Evolutionary conservation across 139 green algal species (phyloP), one percentile per base, ranked within the genome.

Genomic region (Pleodorina starrii): DNA sequence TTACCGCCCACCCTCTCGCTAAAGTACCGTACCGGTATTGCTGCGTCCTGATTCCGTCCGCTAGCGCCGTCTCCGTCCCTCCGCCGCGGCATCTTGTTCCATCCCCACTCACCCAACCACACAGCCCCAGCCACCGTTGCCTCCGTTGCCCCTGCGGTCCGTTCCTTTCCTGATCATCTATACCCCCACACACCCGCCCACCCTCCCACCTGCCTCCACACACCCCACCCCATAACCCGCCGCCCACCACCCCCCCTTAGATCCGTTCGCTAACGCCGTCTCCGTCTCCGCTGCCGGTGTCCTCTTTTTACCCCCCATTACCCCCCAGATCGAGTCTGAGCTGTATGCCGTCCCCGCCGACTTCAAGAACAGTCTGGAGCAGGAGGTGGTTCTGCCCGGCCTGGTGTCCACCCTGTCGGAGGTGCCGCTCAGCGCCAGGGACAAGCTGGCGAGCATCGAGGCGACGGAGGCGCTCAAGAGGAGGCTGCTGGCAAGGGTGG

Each of bases 381-480:
- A 88, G 82, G 82, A 88, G 82, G 44, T 88, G 66, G 66, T 88
- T 43, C 82, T 88, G 66, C 82, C 82, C 0, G 82, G 82, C 0
- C 44, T 88, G 82, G 82, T 79, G 43, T 54, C 32, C 66, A 88
- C 82, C 43, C 82, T 88, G 82, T 36, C 44, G n/a, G 82, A 88
- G 66, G 82, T 88, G 35, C 66, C 82, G n/a, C 60, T 88, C n/a
- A 25, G n/a, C 1, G 82, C 82, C 21, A 19, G 36, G 3, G 82
- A 88, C 66, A 88, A 88, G 82, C 82, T 88, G 35, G 46, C 46
- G 4, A 71, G 32, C 82, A 88, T 88, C 6, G 82, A 88, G 68
- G 42, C 63, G 10, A 88, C 82, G 23, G 82, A 88, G 82, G 82
- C 82, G 82, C 82, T 88, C n/a, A 88, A 88, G 82, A n/a, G 82